Evolutionary conservation across 2,329 filamentous ascomycete genomes (phyloP), one percentile per base, ranked within the genome.

Genomic region (Talaromyces sp.): DNA sequence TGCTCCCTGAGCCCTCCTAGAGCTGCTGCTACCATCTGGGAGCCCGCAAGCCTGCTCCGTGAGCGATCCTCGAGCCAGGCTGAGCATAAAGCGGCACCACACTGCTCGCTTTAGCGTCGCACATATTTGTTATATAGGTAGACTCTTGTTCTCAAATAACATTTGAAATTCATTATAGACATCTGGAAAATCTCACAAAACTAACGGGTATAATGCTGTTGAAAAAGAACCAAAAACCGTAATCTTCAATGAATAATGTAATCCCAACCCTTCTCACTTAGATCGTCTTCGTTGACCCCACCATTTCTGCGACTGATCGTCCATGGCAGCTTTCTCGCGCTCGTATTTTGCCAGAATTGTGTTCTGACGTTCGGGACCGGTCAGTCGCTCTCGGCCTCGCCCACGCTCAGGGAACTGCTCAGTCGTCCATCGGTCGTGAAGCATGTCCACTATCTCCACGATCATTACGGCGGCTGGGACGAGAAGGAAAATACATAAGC

Each of bases 351-450:
- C 63, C 61, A 64, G 61, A 10, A 65, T 64, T 1, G 60, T 61
- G 27, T 69, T n/a, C 52, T 64, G 63, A 50, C 66, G 63, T 61
- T 69, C 67, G 4, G 59, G 54, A 4, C 67, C 68, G 0, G 59
- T n/a, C 9, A 70, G 44, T 3, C 64, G 63, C 7, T 68, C 60
- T 0, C 65, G 63, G 51, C 63, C 64, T 1, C 67, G 63, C 12
- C 68, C 67, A 1, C 68, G 66, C 4, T 60, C 57, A 2, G 68
- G 67, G 52, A 62, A 69, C 9, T 61, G 62, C 59, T 69, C 68
- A 0, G 40, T 61, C 2, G 58, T 59, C 28, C 61, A 68, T 23
- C 33, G 60, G 14, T 54, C 61, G 2, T 66, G 50, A 6, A 60
- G 14, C 2, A 61, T 28, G 31, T 68, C 68, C 1, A 68, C 18